Conservation (phyloP, 495 filamentous ascomycete species). For the Aspergillus funiculosus region DNA sequence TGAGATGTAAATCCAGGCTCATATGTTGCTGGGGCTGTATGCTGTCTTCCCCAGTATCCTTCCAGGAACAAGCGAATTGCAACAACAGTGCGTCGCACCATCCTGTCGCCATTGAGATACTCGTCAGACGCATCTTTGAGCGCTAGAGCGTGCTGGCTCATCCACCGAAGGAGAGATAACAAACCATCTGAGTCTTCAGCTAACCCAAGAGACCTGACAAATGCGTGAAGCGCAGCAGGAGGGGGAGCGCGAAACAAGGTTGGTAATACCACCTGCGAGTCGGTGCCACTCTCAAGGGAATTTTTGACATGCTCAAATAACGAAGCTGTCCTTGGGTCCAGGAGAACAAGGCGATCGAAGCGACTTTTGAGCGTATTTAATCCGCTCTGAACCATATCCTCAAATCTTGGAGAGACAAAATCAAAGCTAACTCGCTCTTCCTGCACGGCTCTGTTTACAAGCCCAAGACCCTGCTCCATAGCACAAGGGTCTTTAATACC, state of each 20-base stretch:
- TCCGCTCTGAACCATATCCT: slow-evolving; percentile 30
- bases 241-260: slow-evolving; percentile 37
- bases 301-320: slow-evolving; percentile 22
- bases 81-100: slow-evolving; percentile 45
- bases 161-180: slow-evolving; percentile 48
- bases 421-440: slow-evolving; percentile 8
- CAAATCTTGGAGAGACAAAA: slow-evolving; percentile 12
- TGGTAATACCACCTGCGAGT: slow-evolving; percentile 24
- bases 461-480: slow-evolving; percentile 22
- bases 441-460: slow-evolving; percentile 16
- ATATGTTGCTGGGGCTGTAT: not conserved
- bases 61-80: slow-evolving; percentile 53
- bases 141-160: slow-evolving; percentile 36
- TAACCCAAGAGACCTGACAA: slow-evolving; percentile 48
- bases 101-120: slow-evolving; percentile 34
- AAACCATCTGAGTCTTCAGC: slow-evolving; percentile 46
- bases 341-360: slow-evolving; percentile 37
- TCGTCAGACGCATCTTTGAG: slow-evolving; percentile 38
- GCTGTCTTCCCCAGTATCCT: slow-evolving; percentile 25
- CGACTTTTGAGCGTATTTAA: slow-evolving; percentile 31
- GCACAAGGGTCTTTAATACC: slow-evolving; percentile 23
- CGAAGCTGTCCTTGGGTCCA: slow-evolving; percentile 21
- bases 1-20: not conserved
- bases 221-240: slow-evolving; percentile 46
- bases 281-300: slow-evolving; percentile 9